These are phyloP conservation scores for Fusarium penzigii DNA, from an alignment of 2,329 filamentous ascomycete species.

Conservation along the genomic window DNA sequence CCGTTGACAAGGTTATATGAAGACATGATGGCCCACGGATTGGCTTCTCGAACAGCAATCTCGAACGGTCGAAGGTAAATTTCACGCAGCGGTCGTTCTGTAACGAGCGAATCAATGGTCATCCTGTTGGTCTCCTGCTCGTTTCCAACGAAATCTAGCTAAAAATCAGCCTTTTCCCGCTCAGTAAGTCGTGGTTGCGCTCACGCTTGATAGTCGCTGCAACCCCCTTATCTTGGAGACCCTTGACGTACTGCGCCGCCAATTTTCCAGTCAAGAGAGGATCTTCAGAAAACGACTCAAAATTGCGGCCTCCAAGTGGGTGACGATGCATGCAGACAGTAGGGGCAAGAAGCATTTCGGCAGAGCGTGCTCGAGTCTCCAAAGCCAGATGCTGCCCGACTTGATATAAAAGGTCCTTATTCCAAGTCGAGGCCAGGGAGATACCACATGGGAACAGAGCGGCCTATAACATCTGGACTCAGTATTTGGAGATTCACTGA, in stretches of 20 bases:
- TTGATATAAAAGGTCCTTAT: slow-evolving; percentile 66
- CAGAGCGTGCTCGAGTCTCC: slow-evolving; percentile 72
- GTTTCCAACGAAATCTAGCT: slow-evolving; percentile 65
- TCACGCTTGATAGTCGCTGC: slow-evolving; percentile 77
- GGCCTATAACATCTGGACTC: slow-evolving; percentile 47
- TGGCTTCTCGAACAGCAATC: slow-evolving; percentile 68
- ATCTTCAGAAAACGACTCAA: slow-evolving; percentile 85
- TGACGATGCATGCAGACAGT: slow-evolving; percentile 82
- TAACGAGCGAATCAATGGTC: slow-evolving; percentile 63
- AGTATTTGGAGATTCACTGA: not conserved
- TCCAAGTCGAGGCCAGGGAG: slow-evolving; percentile 79
- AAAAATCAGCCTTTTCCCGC: not conserved
- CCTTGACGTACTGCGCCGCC: slow-evolving; percentile 70
- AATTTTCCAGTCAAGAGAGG: slow-evolving; percentile 74
- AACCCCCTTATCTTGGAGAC: slow-evolving; percentile 71
- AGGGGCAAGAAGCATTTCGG: slow-evolving; percentile 72
- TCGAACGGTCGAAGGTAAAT: slow-evolving; percentile 76
- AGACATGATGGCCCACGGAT: slow-evolving; percentile 70
- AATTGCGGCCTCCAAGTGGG: slow-evolving; percentile 81
- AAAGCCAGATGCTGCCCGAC: slow-evolving; percentile 71
- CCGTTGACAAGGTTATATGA: slow-evolving; percentile 70
- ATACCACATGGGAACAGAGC: slow-evolving; percentile 79
- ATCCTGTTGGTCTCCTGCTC: slow-evolving; percentile 63
- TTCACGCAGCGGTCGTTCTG: slow-evolving; percentile 66
- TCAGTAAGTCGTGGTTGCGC: slow-evolving; percentile 11